Evolutionary conservation across 805 yeast genomes (phyloP).

Genomic region (Zygoascus bituminiphila): DNA sequence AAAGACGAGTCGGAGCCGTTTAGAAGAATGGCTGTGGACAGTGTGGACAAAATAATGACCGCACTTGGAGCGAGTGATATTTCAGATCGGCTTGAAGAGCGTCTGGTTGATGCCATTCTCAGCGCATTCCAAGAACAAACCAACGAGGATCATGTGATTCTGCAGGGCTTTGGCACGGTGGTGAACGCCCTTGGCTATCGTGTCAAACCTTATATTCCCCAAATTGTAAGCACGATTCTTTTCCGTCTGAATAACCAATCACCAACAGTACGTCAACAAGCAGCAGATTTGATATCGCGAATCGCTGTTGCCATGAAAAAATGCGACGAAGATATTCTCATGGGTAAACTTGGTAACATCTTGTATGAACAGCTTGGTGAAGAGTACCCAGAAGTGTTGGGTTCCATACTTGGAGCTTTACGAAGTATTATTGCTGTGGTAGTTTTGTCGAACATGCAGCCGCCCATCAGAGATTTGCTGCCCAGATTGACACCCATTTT

Average conservation of each 20-base stretch:
- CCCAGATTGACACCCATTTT: constrained; percentile 89
- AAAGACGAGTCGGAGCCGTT: constrained; percentile 80
- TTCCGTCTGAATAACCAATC: constrained; percentile 65
- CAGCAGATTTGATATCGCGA: constrained; percentile 66
- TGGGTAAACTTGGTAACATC: constrained; percentile 63
- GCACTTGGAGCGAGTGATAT: constrained; percentile 50
- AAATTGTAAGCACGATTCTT: constrained; percentile 62
- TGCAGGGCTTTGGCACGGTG: constrained; percentile 58
- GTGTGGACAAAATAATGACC: constrained; percentile 49
- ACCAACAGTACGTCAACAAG: constrained; percentile 69
- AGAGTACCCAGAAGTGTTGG: constrained; percentile 87
- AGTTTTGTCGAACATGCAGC: constrained; percentile 57
- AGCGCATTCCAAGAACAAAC: constrained; percentile 73
- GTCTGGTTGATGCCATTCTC: constrained; percentile 71
- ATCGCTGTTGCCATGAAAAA: constrained; percentile 57
- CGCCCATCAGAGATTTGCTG: constrained; percentile 72
- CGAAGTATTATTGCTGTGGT: constrained; percentile 51
- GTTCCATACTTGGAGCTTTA: constrained; percentile 71
- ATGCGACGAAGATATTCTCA: constrained; percentile 55
- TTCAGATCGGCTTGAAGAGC: constrained; percentile 50
- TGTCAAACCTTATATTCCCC: constrained; percentile 61
- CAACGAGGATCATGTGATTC: constrained; percentile 43
- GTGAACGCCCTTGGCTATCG: constrained; percentile 54
- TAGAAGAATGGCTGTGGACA: constrained; percentile 68
- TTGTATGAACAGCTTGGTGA: constrained; percentile 91